A percentile compares a stretch with the other conserved stretches of the same genome.
phyloP scores from a whole-genome alignment of 192 early-diverging fungal species.

The Dissophora globulifera region DNA sequence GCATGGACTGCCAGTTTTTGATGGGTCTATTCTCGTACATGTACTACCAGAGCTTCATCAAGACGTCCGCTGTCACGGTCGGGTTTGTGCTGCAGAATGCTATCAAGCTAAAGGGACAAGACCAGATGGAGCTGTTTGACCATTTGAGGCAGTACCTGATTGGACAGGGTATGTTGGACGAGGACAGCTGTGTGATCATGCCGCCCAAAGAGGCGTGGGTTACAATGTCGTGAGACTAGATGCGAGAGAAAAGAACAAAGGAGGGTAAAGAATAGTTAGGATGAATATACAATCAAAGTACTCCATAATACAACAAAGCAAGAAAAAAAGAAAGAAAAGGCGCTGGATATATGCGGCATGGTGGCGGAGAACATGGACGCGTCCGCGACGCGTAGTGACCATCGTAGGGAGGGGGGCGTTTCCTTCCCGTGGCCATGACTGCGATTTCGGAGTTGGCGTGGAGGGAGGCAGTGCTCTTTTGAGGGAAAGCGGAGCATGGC shows the following conservation, averaged over 20 bases:
- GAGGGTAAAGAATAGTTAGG: no score
- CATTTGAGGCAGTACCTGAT: conserved; percentile 54
- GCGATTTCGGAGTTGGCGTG: no score
- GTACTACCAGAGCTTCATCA: conserved; percentile 90
- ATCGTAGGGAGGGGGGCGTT: no score
- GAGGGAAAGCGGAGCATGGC: no score
- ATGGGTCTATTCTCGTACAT: conserved; percentile 95
- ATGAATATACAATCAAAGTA: no score
- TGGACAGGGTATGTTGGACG: conserved; percentile 49
- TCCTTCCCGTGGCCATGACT: no score
- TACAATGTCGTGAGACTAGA: background rate
- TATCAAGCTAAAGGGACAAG: conserved; percentile 36
- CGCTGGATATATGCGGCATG: no score
- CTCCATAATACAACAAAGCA: no score
- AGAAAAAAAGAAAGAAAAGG: background rate
- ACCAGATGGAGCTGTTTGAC: conserved; percentile 56
- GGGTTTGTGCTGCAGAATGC: conserved; percentile 45
- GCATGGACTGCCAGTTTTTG: conserved; percentile 98
- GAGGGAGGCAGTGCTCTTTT: no score
- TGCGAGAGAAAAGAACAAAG: no score
- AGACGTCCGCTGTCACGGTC: conserved; percentile 59
- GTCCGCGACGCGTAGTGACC: no score
- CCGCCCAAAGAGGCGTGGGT: conserved; percentile 53
- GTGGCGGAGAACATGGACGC: no score
- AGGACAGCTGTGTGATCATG: conserved; percentile 50